Base-by-base conservation (phyloP, 2,329 filamentous ascomycete species). In the Colletotrichum gloeosporioides region DNA sequence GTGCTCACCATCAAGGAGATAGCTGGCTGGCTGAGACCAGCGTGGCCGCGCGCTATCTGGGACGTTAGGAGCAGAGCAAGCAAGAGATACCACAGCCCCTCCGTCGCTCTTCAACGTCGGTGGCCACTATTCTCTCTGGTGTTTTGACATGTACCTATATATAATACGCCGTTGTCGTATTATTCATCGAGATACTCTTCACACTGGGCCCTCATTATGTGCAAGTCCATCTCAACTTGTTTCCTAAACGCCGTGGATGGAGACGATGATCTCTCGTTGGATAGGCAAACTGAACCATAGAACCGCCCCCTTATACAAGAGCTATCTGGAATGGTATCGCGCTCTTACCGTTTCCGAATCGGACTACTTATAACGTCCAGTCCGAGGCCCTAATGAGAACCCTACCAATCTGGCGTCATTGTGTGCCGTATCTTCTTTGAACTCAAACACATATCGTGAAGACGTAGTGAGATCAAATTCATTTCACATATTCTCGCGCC, bases 1-100 rank as follows among this genome's bases (percentile, higher is more conserved):
- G n/a, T 53, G 44, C 0, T 53, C 0, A 22, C 1, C 10, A 22
- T 2, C 0, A 8, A 22, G 2, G n/a, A 4, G 39, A 44, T 44
- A n/a, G 39, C 1, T 44, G 18, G 9, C 39, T 7, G 44, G 1
- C 1, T 22, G 44, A 22, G 18, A 22, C n/a, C 9, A 49, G n/a
- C 44, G n/a, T 1, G 7, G 18, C 39, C 1, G 10, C n/a, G 16
- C 0, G 44, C n/a, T 53, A 0, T 3, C 9, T 13, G 6, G 44
- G n/a, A 22, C 10, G 44, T 22, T 22, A 13, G 10, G n/a, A 0
- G 44, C 10, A 53, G 44, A 53, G 6, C n/a, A 22, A 53, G 6
- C n/a, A 22, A 53, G 18, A 49, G 9, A 49, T n/a, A 6, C 2
- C 3, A 12, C 18, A 49, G 39, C n/a, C 10, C 44, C n/a, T 53